Percentiles rank a stretch among this genome's conserved stretches.
These are phyloP conservation scores for Trypanosoma platydactyli DNA, from an alignment of 208 protist species.

Conservation along the genomic window DNA sequence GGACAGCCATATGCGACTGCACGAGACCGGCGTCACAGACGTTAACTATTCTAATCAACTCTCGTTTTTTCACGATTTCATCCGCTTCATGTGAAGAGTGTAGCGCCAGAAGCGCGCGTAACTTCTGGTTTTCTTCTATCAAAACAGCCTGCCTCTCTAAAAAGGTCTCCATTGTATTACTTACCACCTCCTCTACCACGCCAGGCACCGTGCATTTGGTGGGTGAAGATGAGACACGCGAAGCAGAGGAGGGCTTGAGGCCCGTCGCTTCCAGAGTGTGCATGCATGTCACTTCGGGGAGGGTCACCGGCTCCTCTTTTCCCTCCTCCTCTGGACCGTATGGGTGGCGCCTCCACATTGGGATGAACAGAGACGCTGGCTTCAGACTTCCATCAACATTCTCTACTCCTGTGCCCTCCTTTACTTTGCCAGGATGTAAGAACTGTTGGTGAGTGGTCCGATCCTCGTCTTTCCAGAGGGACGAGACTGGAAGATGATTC, in stretches of 20 bases:
- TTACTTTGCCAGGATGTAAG: too few relatives aligned
- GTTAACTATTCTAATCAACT: not conserved
- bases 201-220: not conserved
- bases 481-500: too few relatives aligned
- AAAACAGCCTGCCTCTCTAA: constrained; percentile 3
- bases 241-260: not conserved
- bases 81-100: constrained; percentile 17
- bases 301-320: too few relatives aligned
- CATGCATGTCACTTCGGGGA: too few relatives aligned
- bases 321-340: constrained; percentile 6
- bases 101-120: constrained; percentile 9
- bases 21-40: constrained; percentile 9
- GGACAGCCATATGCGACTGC: not conserved
- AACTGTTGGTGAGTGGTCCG: too few relatives aligned
- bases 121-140: constrained; percentile 10
- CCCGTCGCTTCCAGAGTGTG: not conserved
- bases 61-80: not conserved
- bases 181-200: not conserved
- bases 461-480: too few relatives aligned
- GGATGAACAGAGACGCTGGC: not conserved
- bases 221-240: not conserved
- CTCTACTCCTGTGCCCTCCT: not conserved
- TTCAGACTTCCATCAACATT: not conserved
- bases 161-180: not conserved
- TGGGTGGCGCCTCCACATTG: not conserved